Base-by-base conservation (phyloP, 768 basidiomycete species). In the Chiua virens region DNA sequence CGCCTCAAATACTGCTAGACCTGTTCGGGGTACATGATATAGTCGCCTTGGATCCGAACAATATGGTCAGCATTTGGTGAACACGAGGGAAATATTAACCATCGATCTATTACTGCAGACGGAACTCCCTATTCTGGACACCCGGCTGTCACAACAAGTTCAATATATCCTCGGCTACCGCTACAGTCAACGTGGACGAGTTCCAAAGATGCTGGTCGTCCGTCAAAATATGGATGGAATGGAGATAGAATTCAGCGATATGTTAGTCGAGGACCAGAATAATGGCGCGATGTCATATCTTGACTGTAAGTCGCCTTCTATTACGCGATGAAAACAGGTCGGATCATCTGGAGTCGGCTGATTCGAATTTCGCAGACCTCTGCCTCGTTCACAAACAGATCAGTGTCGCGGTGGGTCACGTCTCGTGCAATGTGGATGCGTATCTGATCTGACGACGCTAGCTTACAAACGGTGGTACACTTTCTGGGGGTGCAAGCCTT, bases 231-330 rank as follows among this genome's bases (percentile, higher is more conserved):
- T 94, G 66, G 97, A 99, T 63, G 96, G 83, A 13, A 74, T 83
- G 45, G 96, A 99, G 73, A 81, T 98, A 40, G 97, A 98, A 68
- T 98, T 96, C 62, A 89, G 89, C 56, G 97, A 99, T 71, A 89
- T 97, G 89, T 78, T 99, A 13, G 85, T 97, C 22, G 97, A 99
- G 73, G 97, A 99, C 70, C 82, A 87, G 67, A 99, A 99, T 64
- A 97, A 96, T 60, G 94, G 90, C n/a, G 87, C 86, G 0, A 80
- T 95, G 83, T 86, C 90, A 1, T 97, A 96, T 71, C 70, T 86
- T 6, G 92, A 97, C 66, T 94, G 93, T 96, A 61, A 56, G 85
- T 76, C 7, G 41, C 39, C 20, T 35, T 49, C 7, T 42, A 45
- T 47, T 36, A 45, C 42, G 30, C 22, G 30, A 28, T 25, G 18